Evolutionary conservation across 2,329 filamentous ascomycete genomes (phyloP).

Genomic region (Phaeoacremonium minimum): DNA sequence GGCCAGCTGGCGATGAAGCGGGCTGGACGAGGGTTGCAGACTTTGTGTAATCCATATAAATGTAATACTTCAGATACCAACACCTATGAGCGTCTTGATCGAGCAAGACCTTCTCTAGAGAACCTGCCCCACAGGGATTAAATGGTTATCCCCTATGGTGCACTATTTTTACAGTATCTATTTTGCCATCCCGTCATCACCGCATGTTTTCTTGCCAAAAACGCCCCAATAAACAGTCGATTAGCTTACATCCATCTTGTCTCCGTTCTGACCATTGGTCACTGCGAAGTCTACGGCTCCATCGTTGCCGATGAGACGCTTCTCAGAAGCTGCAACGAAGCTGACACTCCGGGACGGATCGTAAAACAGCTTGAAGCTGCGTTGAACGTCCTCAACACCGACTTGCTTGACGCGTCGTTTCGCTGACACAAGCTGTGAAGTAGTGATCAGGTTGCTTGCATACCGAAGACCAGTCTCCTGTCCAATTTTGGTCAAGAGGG

Average conservation of each 20-base stretch:
- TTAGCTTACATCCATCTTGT: conserved; percentile 42
- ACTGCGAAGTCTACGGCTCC: conserved; percentile 71
- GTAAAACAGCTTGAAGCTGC: conserved; percentile 92
- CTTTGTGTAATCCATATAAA: too few relatives aligned
- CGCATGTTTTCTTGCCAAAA: too few relatives aligned
- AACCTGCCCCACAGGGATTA: too few relatives aligned
- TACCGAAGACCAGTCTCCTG: conserved; percentile 89
- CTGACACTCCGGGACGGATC: conserved; percentile 83
- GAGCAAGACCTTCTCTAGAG: too few relatives aligned
- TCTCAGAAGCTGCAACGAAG: conserved; percentile 87
- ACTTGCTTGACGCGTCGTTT: conserved; percentile 86
- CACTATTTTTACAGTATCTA: too few relatives aligned
- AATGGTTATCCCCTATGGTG: too few relatives aligned
- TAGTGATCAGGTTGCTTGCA: conserved; percentile 96
- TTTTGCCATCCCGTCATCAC: too few relatives aligned
- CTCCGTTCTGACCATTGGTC: conserved; percentile 43
- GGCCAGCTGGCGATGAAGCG: conserved; percentile 48
- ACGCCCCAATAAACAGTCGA: too few relatives aligned
- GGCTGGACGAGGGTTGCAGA: conserved; percentile 45
- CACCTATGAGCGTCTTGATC: too few relatives aligned
- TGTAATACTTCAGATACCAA: too few relatives aligned
- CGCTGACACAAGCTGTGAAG: conserved; percentile 79
- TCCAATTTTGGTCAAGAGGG: conserved; percentile 91
- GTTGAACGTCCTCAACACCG: conserved; percentile 81
- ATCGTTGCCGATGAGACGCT: conserved; percentile 84